Evolutionary conservation across 2,329 filamentous ascomycete species (phyloP), one percentile per base, ranked within the genome.

Genomic region (Hymenoscyphus salicellus): DNA sequence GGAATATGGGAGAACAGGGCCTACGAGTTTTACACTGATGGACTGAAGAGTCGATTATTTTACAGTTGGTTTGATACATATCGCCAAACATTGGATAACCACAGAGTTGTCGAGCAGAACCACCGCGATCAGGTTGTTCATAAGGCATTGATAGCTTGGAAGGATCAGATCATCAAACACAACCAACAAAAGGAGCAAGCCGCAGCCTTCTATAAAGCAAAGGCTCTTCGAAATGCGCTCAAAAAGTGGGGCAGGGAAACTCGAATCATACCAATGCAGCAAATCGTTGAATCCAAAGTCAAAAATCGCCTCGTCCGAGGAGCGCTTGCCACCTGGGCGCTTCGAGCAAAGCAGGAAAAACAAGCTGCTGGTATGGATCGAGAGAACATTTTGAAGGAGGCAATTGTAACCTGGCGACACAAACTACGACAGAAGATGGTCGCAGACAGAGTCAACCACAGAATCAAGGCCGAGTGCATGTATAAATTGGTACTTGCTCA

Each of bases 351-450:
- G 46, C 77, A 81, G 68, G 77, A 80, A 38, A 77, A 76, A 57
- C 77, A 81, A 68, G 86, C 86, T 20, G 75, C 77, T 26, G 75
- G 79, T 59, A 76, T 84, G 36, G 80, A 88, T 71, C 80, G 77
- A 11, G 73, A 78, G 68, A 82, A 85, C 56, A 73, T 88, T 32
- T 71, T 87, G 59, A 81, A 81, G 59, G 86, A 85, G 72, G 79
- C 83, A 3, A 86, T 84, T 78, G 86, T 81, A 1, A 77, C 78
- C 11, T 89, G 87, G 87, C 89, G 88, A 67, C 84, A 89, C 70
- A 77, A 78, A 17, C 78, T 88, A 17, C 84, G 86, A 20, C 82
- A 79, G 66, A 78, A 82, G 69, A 80, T 81, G 17, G 74, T 89
- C 1, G 77, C 75, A 58, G 77, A 79, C 23, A 81, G 80, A 16